Base-by-base conservation (phyloP, 441 rosid species). In the Erodium chrysanthum region DNA sequence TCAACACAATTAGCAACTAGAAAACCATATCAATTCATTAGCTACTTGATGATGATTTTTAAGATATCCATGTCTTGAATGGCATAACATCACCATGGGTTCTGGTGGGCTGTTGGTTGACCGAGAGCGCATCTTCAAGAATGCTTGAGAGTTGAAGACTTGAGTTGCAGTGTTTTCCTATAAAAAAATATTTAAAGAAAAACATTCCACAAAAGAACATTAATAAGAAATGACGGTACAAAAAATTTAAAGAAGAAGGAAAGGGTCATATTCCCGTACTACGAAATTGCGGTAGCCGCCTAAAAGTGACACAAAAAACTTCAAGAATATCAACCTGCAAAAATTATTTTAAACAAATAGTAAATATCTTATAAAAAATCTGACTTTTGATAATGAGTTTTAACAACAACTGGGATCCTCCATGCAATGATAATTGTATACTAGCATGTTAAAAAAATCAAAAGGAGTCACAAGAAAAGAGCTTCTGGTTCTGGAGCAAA, bases 261-360 rank as follows among this genome's bases (percentile, higher is more conserved):
- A 61, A 48, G 69, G 25, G 3, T 65, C 12, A 14, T 44, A 12
- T 12, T 8, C 63, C 18, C 98, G 60, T 90, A 92, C 99, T 56
- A 95, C 80, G 80, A 95, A 95, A 81, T 95, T 95, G 84, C 96
- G 99, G 78, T 95, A 95, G 86, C 99, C 84, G 74, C 82, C 82
- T 77, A 85, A 79, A 66, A 90, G 80, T 70, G 97, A 92, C 66
- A 97, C 97, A 78, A 95, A 87, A 80, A 88, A 92, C 85, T 85
- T 95, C 60, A 95, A 83, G 80, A 90, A 95, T 80, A 86, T 95
- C 67, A 95, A 84, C 79, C 87, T 84, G 84, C 75, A 18, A 71
- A 23, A 74, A 23, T 18, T 65, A 22, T 20, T 1, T 58, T 10
- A 58, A 58, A 9, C 29, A 56, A 56, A 20, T 20, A 23, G 35